A percentile compares a stretch with the other conserved stretches of the same genome.
These are phyloP conservation scores for Nicotiana undulata DNA, from an alignment of 257 asterid genomes.

Conservation along the genomic window DNA sequence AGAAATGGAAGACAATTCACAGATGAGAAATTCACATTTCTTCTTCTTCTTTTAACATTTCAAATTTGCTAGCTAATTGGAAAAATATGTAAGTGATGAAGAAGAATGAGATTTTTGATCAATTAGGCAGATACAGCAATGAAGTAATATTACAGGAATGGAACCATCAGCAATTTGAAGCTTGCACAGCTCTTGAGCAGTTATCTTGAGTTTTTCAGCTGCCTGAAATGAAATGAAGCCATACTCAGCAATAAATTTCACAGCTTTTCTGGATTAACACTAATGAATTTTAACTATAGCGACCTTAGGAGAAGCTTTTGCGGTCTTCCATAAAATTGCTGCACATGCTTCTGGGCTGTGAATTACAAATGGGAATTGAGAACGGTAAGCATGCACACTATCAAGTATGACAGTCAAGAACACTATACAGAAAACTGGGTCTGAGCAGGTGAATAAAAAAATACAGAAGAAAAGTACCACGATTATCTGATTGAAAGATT, in stretches of 20 bases:
- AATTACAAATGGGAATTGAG: slow-evolving; percentile 15
- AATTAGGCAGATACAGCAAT: slow-evolving; percentile 6
- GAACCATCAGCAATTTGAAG: slow-evolving; percentile 63
- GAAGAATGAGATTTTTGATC: background rate
- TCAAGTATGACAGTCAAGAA: background rate
- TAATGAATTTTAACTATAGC: slow-evolving; percentile 12
- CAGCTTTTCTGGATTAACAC: slow-evolving; percentile 10
- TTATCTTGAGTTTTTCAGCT: slow-evolving; percentile 84
- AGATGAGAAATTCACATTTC: background rate
- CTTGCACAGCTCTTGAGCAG: slow-evolving; percentile 63
- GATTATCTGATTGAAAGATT: background rate
- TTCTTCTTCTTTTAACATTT: background rate
- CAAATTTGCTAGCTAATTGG: background rate
- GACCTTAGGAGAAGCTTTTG: slow-evolving; percentile 89
- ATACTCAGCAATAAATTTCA: slow-evolving; percentile 21
- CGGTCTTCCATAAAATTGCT: slow-evolving; percentile 82
- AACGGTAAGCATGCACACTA: background rate
- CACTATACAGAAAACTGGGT: background rate
- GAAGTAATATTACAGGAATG: slow-evolving; percentile 64
- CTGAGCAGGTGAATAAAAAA: background rate
- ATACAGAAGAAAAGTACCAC: background rate
- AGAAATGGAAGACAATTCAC: background rate
- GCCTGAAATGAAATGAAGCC: slow-evolving; percentile 57
- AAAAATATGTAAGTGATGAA: background rate
- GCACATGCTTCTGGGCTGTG: slow-evolving; percentile 99